Evolutionary conservation across 2,329 filamentous ascomycete species (phyloP), one percentile per base, ranked within the genome.

Genomic region (Xylaria sp.): DNA sequence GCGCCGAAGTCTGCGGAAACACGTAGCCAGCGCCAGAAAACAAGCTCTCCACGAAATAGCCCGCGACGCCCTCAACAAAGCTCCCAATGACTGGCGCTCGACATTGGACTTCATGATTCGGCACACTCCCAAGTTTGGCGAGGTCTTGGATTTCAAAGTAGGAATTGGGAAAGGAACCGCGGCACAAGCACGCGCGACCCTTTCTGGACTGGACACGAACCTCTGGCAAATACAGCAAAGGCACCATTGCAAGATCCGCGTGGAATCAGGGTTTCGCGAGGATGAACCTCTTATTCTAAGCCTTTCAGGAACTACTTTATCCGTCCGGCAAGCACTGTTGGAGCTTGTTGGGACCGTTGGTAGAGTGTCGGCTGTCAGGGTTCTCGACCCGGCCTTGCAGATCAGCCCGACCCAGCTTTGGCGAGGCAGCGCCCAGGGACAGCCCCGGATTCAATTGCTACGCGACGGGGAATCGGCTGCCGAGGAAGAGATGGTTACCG

Each of bases 291-390:
- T 79, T 51, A 50, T 73, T 15, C 67, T 79, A 25, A 73, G 51
- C 31, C 44, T 79, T 6, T 76, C 76, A 5, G 78, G 78, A 31
- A 73, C 75, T 7, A 74, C 70, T 61, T 41, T 72, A 39, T 72
- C 76, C 4, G 67, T 79, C 10, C 73, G 71, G 48, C 73, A 72
- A 56, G 70, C 76, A 7, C 56, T 79, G 23, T 34, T 73, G 25
- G 78, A 78, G 13, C 67, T 79, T 10, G 61, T 78, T n/a, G 67
- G 61, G 23, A 61, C 65, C 5, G 63, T 75, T 15, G 76, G 76
- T 18, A 73, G 69, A 31, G 61, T 78, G 18, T 73, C 73, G 0
- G 76, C 73, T 34, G 70, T 78, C 23, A 73, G 74, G 64, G 58
- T 76, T 18, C 62, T 71, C 37, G 73, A 77, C 39, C 69, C 65